Percentiles rank a stretch among this genome's conserved stretches.
phyloP scores from a whole-genome alignment of 139 green algal species.

The Closterium sp. region DNA sequence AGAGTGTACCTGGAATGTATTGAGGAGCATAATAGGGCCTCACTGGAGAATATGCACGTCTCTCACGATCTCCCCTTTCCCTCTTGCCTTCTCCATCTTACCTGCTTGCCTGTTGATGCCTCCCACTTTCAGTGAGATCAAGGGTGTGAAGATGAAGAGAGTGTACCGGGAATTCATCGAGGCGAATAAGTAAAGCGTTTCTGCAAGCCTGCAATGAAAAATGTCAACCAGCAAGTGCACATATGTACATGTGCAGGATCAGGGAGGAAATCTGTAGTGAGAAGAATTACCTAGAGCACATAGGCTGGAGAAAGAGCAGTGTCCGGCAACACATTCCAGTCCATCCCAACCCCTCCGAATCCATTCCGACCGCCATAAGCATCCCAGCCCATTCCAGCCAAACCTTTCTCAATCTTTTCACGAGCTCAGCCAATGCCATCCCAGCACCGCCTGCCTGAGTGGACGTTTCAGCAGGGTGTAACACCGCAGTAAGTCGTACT shows the following conservation, averaged over 20 bases:
- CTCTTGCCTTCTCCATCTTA: not conserved
- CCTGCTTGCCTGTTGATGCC: constrained; percentile 53
- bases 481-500: no score
- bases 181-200: not conserved
- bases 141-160: constrained; percentile 44
- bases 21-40: no score
- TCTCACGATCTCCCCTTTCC: not conserved
- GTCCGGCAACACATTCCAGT: not conserved
- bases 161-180: constrained; percentile 34
- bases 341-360: not conserved
- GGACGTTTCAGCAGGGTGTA: no score
- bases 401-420: not conserved
- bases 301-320: not conserved
- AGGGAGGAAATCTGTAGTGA: not conserved
- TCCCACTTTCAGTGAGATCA: constrained; percentile 16
- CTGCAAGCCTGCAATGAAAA: not conserved
- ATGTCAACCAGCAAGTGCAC: not conserved
- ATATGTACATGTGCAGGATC: no score
- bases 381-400: not conserved
- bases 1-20: no score
- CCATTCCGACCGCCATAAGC: no score
- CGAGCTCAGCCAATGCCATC: not conserved
- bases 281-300: not conserved
- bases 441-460: not conserved
- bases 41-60: not conserved